Base-by-base conservation (phyloP, 495 filamentous ascomycete species). In the Usnea hakonensis region DNA sequence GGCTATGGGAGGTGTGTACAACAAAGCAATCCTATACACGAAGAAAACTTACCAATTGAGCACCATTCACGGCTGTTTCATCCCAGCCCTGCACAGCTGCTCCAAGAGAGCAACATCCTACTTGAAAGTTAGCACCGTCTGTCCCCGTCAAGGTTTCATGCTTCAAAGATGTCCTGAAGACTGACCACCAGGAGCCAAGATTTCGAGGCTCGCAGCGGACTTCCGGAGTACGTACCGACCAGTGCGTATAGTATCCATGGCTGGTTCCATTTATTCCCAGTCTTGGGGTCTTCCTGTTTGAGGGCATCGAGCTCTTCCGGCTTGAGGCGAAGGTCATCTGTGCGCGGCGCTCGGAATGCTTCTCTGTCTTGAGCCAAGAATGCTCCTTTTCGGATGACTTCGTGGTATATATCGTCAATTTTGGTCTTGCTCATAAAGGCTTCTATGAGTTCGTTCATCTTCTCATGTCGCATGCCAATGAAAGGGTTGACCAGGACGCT, bases 61-160 rank as follows among this genome's bases (percentile, higher is more conserved):
- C 89, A 50, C 87, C 89, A 64, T 90, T 91, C 67, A 89, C 87
- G 62, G 89, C 88, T 0, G 88, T 90, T 70, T 93, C 87, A 65
- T 90, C 85, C 86, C 84, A 83, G 8, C 82, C 82, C 68, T 87
- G 84, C 6, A 83, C 79, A 38, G 78, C 81, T 10, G 83, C 82
- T 16, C 75, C 78, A 2, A 80, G 62, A 1, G 77, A 78, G 61
- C 76, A 80, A 73, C 64, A 64, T 43, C 33, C 33, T 32, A 8
- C 14, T 44, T 46, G 6, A 6, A 2, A 35, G 38, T 58, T 38
- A 40, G 17, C 26, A 9, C 19, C 26, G 28, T 52, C 28, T 32
- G 28, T 28, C 32, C 28, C 6, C 0, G 9, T 32, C 14, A 32
- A 2, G 26, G n/a, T 43, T 21, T 23, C 11, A 58, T n/a, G 30